Base-by-base conservation (phyloP, 768 basidiomycete species). In the Porphyrellus cyaneotinctus region DNA sequence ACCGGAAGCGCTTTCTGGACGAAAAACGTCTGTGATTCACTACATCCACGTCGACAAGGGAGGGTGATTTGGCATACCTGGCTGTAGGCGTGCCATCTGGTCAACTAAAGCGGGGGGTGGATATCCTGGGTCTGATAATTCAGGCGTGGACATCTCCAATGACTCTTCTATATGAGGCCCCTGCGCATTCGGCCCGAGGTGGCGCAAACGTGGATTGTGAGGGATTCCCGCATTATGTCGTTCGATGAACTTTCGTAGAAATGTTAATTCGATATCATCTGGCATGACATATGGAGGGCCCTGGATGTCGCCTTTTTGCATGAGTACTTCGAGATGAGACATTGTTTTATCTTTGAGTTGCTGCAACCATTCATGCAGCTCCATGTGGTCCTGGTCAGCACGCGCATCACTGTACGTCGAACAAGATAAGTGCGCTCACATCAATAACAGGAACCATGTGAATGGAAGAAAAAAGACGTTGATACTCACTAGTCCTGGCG, bases 371-470 rank as follows among this genome's bases (percentile, higher is more conserved):
- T 91, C 88, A 61, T 91, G 88, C 20, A 91, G 72, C 64, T 91
- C 88, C 88, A 91, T 91, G 63, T 91, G 88, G 64, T 91, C 88
- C 66, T 89, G 88, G 74, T 91, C 88, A 2, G 88, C 88, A 44
- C 85, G 82, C 46, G 86, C 82, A 64, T 91, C 87, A 50, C 68
- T 69, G 52, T 52, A 10, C 9, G 38, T 36, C 31, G 26, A 49
- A 43, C 38, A 35, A 48, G 13, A 41, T 32, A 31, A 23, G 22
- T 17, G 49, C 28, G 44, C 51, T 24, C 49, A 51, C 30, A 56
- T 59, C 53, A 57, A 47, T 28, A 38, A 39, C 32, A 24, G 24
- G 42, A 43, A 36, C 36, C 33, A 35, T 24, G 9, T 28, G 17
- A 52, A 49, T 45, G 15, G 20, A 26, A 36, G 20, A 36, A 9